Conservation (phyloP, 164 flowering plant species). For the Aristolochia fimbriata region DNA sequence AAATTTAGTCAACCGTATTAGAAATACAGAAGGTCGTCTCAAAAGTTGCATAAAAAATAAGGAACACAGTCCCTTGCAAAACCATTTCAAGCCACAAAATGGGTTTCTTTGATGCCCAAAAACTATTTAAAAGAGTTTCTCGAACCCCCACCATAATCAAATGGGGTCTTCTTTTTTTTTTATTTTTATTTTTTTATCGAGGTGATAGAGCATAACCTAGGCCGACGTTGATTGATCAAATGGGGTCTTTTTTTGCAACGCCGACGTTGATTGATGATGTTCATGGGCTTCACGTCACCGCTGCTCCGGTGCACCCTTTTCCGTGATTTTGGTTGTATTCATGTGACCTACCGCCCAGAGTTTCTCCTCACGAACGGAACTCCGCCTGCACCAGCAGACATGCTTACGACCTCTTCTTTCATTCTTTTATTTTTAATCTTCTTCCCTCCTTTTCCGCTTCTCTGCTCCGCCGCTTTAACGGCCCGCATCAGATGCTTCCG, state of each 20-base stretch:
- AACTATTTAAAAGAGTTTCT: too few species aligned
- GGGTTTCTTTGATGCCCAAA: too few species aligned
- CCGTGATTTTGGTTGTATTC: constrained; percentile 4
- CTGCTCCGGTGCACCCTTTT: neutral
- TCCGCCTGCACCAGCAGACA: neutral
- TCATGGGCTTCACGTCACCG: constrained; percentile 3
- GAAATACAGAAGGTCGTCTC: too few species aligned
- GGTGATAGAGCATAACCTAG: too few species aligned
- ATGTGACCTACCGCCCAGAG: neutral
- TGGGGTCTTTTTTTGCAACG: too few species aligned
- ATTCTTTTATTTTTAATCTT: neutral
- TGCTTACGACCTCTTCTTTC: neutral
- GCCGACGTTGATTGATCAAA: neutral
- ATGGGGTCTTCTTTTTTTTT: too few species aligned
- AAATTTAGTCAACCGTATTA: too few species aligned
- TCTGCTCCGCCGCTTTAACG: neutral
- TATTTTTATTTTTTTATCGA: too few species aligned
- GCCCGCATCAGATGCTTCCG: neutral
- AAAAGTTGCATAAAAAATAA: too few species aligned
- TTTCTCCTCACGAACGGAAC: constrained; percentile 1
- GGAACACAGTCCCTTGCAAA: too few species aligned
- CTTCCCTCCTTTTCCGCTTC: neutral
- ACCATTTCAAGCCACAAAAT: too few species aligned
- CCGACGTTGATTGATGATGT: neutral
- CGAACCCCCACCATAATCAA: too few species aligned